Base-by-base conservation (phyloP, 805 yeast species). In the Brettanomyces anomalus region DNA sequence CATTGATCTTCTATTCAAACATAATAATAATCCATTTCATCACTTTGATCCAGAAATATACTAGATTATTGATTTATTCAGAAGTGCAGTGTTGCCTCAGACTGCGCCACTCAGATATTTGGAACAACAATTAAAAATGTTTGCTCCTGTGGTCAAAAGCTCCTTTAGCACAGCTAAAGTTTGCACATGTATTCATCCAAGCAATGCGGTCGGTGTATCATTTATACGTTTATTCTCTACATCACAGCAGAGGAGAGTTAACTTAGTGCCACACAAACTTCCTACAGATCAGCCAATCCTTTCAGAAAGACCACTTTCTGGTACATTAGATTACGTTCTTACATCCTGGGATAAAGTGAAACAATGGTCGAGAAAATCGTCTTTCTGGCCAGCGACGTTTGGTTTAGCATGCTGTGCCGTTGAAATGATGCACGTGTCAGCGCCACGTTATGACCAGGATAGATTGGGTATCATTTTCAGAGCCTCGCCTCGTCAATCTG, bases 351-450 rank as follows among this genome's bases (percentile, higher is more conserved):
- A 85, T 58, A 80, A 80, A 48, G 76, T 85, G 49, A 88, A 88
- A 50, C 81, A 81, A 68, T 85, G 95, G 95, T 94, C 90, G 2
- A 76, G 95, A 64, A 87, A 84, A 60, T 86, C 94, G 21, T 83
- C 93, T 2, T 85, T 85, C 63, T 85, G 95, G 95, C 95, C 95
- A 7, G 89, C 85, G 37, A 85, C 95, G 32, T 85, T 85, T 64
- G 95, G 95, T 30, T 70, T 85, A 57, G 95, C 95, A 7, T 85
- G 95, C 66, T 85, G 95, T 70, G 95, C 95, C 47, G 94, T 85
- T 35, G 95, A 85, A 66, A 85, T 85, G 95, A 85, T 85, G 95
- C 95, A 85, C 61, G 84, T 82, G 33, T 85, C 95, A 20, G 79
- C 94, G 45, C 94, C 95, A 47, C 73, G 95, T 59, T 85, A 85